These are phyloP conservation scores for Psilocybe subaeruginosa DNA, from an alignment of 768 basidiomycete genomes.

Conservation along the genomic window DNA sequence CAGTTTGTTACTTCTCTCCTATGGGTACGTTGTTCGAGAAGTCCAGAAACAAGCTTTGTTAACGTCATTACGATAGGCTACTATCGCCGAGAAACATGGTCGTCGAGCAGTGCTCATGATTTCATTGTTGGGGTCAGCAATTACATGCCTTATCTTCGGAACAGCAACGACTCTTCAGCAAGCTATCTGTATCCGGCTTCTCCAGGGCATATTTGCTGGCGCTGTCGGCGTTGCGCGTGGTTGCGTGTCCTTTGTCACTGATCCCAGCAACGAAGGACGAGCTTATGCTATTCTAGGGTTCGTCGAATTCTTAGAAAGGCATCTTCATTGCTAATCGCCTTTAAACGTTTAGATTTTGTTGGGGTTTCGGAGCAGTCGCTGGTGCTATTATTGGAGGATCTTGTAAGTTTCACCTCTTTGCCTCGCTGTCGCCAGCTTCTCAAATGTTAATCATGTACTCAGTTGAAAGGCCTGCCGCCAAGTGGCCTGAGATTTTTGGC, in stretches of 20 bases:
- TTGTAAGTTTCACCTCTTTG: conserved; percentile 51
- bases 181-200: conserved; percentile 83
- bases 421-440: conserved; percentile 14
- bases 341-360: conserved; percentile 67
- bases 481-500: conserved; percentile 82
- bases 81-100: conserved; percentile 93
- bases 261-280: conserved; percentile 89
- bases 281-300: conserved; percentile 94
- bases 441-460: conserved; percentile 9
- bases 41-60: conserved; percentile 10
- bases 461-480: conserved; percentile 85
- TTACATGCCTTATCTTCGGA: conserved; percentile 79
- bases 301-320: conserved; percentile 15
- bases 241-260: conserved; percentile 84
- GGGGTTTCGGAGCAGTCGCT: conserved; percentile 95
- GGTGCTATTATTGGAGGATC: conserved; percentile 86
- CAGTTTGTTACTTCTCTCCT: conserved; percentile 95
- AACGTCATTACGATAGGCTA: conserved; percentile 53
- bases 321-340: conserved; percentile 8
- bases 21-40: conserved; percentile 60
- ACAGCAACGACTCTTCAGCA: conserved; percentile 75
- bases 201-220: conserved; percentile 92
- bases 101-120: conserved; percentile 81
- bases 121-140: conserved; percentile 83
- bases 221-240: conserved; percentile 95